These are phyloP conservation scores for Sporisorium graminicola DNA, from an alignment of 1,284 basidiomycete genomes.

Conservation along the genomic window DNA sequence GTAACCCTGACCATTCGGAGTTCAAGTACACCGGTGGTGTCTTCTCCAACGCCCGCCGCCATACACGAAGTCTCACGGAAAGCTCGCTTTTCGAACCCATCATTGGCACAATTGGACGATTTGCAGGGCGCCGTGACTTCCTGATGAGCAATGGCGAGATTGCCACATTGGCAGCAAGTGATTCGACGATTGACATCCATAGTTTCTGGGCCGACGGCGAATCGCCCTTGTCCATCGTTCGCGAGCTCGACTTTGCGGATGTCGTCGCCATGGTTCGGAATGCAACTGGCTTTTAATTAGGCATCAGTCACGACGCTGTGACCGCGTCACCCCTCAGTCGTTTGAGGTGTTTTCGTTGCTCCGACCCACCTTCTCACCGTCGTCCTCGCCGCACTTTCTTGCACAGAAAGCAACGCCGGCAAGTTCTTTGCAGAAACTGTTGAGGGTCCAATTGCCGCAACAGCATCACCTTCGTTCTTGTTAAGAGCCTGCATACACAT, in stretches of 20 bases:
- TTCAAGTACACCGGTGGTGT: conserved; percentile 3
- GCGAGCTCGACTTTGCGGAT: conserved; percentile 1
- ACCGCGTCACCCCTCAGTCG: too few relatives aligned
- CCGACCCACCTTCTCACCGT: too few relatives aligned
- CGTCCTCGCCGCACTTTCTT: too few relatives aligned
- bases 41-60: conserved; percentile 8
- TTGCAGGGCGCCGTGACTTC: not conserved
- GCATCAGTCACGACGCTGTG: too few relatives aligned
- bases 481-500: too few relatives aligned
- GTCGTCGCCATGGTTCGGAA: too few relatives aligned
- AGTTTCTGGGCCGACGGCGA: not conserved
- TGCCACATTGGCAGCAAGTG: not conserved
- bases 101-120: not conserved
- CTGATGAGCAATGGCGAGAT: not conserved
- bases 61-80: not conserved
- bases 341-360: too few relatives aligned
- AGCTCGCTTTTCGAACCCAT: not conserved
- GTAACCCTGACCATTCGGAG: not conserved
- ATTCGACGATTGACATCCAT: not conserved
- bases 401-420: too few relatives aligned
- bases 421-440: too few relatives aligned
- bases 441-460: too few relatives aligned
- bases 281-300: too few relatives aligned
- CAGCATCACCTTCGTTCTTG: too few relatives aligned
- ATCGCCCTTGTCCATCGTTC: not conserved